Evolutionary conservation across 2,329 filamentous ascomycete species (phyloP), one percentile per base, ranked within the genome.

Genomic region (Fusarium nelsonii): DNA sequence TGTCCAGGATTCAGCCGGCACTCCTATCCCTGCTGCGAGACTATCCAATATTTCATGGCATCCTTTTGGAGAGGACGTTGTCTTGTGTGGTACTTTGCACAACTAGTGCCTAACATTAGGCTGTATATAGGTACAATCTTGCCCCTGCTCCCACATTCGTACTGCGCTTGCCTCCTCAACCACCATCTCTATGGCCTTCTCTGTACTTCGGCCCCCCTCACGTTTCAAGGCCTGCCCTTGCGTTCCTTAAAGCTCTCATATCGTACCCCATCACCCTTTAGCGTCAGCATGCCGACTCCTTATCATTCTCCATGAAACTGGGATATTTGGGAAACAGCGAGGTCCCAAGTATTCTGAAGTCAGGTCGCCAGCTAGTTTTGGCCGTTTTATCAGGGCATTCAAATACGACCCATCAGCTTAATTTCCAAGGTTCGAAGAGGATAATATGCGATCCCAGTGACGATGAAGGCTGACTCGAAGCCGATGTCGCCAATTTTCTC

Each of bases 1-100:
- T 34, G 85, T 84, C 40, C 73, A 78, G 4, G 84, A 85, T 58
- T 78, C 80, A 3, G 76, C 83, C 18, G 88, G 86, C 4, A 80
- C 81, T 45, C 84, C 85, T 6, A 79, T 87, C 48, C 84, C 91
- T 8, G 89, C 89, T 1, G 88, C 90, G 16, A 88, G 90, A 69
- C 83, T 97, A 46, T 83, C 80, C 45, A 83, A 90, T 56, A 88
- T 93, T 12, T 85, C 81, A 61, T 97, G 93, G 93, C 84, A 88
- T 54, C 91, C 92, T 34, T 85, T 97, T 63, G 94, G 92, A 4
- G 89, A 93, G 61, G 94, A 97, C 78, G 89, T 94, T 28, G 91
- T 97, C 2, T 84, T 97, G 66, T 96, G 92, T 76, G 93, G 93
- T 26, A 87, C 83, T 59, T 81, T 91, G 56, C 70, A 73, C 52